phyloP scores from a whole-genome alignment of 2,329 filamentous ascomycete genomes.

The Colletotrichum sp. region DNA sequence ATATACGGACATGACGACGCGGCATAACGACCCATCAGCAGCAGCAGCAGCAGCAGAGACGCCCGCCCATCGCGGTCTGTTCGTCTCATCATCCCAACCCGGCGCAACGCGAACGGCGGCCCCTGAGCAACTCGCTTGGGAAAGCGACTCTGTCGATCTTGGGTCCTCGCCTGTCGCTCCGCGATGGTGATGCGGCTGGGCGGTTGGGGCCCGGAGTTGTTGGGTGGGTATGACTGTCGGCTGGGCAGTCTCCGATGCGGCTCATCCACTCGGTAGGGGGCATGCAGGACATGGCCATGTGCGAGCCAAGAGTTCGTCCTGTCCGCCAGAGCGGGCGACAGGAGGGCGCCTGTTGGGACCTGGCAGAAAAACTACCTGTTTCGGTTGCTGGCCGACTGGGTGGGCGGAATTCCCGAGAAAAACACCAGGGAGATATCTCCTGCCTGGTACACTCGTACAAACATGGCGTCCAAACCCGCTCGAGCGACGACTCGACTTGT shows the following conservation, averaged over 20 bases:
- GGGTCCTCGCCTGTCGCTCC: not conserved
- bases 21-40: not conserved
- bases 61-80: not conserved
- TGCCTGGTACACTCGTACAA: not conserved
- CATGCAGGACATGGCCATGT: not conserved
- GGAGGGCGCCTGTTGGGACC: not conserved
- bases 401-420: not conserved
- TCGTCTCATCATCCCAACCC: constrained; percentile 5
- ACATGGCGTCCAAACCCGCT: accelerated
- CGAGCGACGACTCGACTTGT: not conserved
- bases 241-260: not conserved
- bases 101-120: not conserved
- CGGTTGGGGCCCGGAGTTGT: not conserved
- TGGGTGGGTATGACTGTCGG: not conserved
- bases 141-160: not conserved
- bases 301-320: constrained; percentile 12
- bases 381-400: not conserved
- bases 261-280: not conserved
- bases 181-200: constrained; percentile 7
- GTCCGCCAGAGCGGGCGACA: not conserved
- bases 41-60: not conserved
- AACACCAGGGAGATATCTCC: not conserved
- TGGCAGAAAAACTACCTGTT: not conserved
- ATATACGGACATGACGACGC: not conserved
- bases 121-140: constrained; percentile 1